phyloP scores from a whole-genome alignment of 164 flowering plant species.

The Buxus sempervirens region DNA sequence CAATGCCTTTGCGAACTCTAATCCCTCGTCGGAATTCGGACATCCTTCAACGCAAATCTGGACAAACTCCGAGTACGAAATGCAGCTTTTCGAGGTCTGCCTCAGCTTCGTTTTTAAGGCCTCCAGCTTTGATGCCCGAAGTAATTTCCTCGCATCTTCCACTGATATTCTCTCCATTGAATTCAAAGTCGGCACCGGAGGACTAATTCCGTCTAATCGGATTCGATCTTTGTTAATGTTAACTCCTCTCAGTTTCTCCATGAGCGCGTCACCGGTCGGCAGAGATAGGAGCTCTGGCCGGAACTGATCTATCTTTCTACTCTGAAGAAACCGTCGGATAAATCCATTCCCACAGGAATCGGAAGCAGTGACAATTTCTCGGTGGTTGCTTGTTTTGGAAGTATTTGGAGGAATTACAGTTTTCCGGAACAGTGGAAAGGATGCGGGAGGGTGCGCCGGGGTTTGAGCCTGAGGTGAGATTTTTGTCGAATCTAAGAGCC shows the following conservation, averaged over 20 bases:
- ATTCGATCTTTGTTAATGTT: constrained; percentile 22
- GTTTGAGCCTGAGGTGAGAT: constrained; percentile 6
- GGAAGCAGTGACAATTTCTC: constrained; percentile 23
- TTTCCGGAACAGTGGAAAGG: constrained; percentile 1
- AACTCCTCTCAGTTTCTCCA: constrained; percentile 33
- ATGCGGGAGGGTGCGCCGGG: constrained; percentile 6
- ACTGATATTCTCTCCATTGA: constrained; percentile 17
- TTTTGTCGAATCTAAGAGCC: constrained; percentile 16
- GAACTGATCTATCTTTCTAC: constrained; percentile 20
- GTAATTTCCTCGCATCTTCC: constrained; percentile 37
- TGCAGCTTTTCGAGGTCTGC: constrained; percentile 23
- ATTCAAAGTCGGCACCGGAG: constrained; percentile 19
- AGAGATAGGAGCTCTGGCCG: constrained; percentile 35
- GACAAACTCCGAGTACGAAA: constrained; percentile 40
- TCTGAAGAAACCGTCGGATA: constrained; percentile 43
- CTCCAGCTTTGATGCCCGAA: constrained; percentile 38
- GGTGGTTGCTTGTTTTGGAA: constrained; percentile 16
- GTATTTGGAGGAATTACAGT: constrained; percentile 11
- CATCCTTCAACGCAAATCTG: constrained; percentile 34
- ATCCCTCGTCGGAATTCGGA: constrained; percentile 26
- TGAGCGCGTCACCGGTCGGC: constrained; percentile 41
- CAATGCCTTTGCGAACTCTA: constrained; percentile 40
- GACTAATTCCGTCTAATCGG: constrained; percentile 25
- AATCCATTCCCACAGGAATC: constrained; percentile 26
- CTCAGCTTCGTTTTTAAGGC: constrained; percentile 34